Conservation (phyloP, 495 filamentous ascomycete species). For the Penicillium salamii region DNA sequence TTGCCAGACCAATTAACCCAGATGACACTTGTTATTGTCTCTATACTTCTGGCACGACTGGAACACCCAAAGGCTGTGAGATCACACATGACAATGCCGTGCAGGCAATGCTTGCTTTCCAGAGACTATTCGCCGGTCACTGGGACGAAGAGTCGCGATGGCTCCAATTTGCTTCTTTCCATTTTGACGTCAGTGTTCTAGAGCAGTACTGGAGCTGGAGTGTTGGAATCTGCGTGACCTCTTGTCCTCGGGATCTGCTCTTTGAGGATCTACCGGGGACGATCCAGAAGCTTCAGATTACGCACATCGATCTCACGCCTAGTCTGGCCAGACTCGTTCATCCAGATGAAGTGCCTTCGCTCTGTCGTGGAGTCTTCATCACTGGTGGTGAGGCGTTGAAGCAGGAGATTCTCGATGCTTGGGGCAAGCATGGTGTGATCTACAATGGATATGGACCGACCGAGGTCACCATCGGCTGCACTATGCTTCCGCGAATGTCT, state of each 20-base stretch:
- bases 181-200: slow-evolving; percentile 84
- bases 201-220: slow-evolving; percentile 92
- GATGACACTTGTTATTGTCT: slow-evolving; percentile 94
- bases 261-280: slow-evolving; percentile 71
- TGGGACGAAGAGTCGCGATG: slow-evolving; percentile 67
- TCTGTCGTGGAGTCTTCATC: slow-evolving; percentile 35
- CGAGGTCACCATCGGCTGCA: slow-evolving; percentile 85
- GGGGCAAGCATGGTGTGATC: slow-evolving; percentile 39
- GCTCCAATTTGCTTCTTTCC: slow-evolving; percentile 85
- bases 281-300: slow-evolving; percentile 69
- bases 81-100: slow-evolving; percentile 41
- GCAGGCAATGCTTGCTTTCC: slow-evolving; percentile 41
- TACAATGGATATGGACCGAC: slow-evolving; percentile 72
- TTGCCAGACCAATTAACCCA: slow-evolving; percentile 37
- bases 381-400: slow-evolving; percentile 46
- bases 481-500: slow-evolving; percentile 67
- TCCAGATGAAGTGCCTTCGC: slow-evolving; percentile 31
- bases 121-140: slow-evolving; percentile 36
- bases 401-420: slow-evolving; percentile 44
- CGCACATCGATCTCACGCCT: slow-evolving; percentile 72
- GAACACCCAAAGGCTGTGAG: slow-evolving; percentile 97
- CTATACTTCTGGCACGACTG: slow-evolving; percentile 95
- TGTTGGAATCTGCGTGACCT: slow-evolving; percentile 75
- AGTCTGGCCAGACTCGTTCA: slow-evolving; percentile 45
- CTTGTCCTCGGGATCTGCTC: slow-evolving; percentile 72